Evolutionary conservation across 1,284 basidiomycete species (phyloP).

Genomic region (Anthracocystis setariae): DNA sequence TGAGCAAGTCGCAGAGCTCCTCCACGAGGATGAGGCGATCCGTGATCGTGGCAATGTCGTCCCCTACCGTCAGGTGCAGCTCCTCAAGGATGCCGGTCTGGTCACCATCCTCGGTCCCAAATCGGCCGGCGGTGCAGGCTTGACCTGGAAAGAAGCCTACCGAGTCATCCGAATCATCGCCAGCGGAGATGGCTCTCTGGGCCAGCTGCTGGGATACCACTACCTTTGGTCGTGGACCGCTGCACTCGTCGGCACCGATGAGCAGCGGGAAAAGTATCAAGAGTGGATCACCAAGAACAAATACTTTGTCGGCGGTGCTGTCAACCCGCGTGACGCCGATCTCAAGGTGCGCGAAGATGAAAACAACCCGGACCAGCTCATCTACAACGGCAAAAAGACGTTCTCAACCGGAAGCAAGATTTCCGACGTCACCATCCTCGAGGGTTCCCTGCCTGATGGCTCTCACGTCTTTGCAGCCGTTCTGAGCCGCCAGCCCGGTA

Average conservation of each 20-base stretch:
- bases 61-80: constrained; percentile 64
- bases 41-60: constrained; percentile 65
- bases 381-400: constrained; percentile 66
- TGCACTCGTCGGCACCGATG: constrained; percentile 62
- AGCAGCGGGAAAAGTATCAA: constrained; percentile 48
- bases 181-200: constrained; percentile 63
- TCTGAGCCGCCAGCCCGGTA: constrained; percentile 59
- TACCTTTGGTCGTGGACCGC: constrained; percentile 62
- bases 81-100: constrained; percentile 65
- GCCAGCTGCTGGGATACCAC: constrained; percentile 58
- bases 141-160: constrained; percentile 61
- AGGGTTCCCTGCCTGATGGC: constrained; percentile 57
- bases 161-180: constrained; percentile 59
- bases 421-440: constrained; percentile 67
- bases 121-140: constrained; percentile 59
- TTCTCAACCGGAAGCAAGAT: constrained; percentile 67
- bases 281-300: constrained; percentile 56
- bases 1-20: constrained; percentile 59
- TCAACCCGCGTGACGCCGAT: constrained; percentile 67
- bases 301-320: constrained; percentile 65
- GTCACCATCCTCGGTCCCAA: constrained; percentile 62
- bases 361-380: constrained; percentile 48
- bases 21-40: constrained; percentile 62
- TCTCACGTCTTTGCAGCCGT: constrained; percentile 65
- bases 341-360: constrained; percentile 57